phyloP scores from a whole-genome alignment of 257 asterid genomes.

The Buddleja alternifolia region DNA sequence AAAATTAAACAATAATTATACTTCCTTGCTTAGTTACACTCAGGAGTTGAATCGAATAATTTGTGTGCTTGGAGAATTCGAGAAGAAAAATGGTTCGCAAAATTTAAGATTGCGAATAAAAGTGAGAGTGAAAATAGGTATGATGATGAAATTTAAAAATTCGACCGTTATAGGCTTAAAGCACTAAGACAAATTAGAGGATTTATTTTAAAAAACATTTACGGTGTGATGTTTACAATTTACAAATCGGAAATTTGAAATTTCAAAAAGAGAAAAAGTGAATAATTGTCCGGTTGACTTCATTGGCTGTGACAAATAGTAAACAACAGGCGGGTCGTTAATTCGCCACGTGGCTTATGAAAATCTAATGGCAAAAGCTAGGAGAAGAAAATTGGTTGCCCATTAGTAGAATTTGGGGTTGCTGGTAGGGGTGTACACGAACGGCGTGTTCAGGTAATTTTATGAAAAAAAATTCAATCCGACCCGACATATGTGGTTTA shows the following conservation, averaged over 20 bases:
- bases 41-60: background rate
- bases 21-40: background rate
- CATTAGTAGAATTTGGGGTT: too few relatives aligned
- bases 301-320: background rate
- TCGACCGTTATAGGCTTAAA: slow-evolving; percentile 48
- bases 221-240: too few relatives aligned
- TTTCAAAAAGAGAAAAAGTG: background rate
- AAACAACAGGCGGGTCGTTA: background rate
- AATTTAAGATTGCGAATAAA: slow-evolving; percentile 14
- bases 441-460: too few relatives aligned
- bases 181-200: too few relatives aligned
- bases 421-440: too few relatives aligned
- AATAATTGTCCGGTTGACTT: too few relatives aligned
- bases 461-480: too few relatives aligned
- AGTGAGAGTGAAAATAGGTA: slow-evolving; percentile 6
- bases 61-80: slow-evolving; percentile 17
- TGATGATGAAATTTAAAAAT: background rate
- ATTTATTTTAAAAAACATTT: too few relatives aligned
- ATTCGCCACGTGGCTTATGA: slow-evolving; percentile 29
- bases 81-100: background rate
- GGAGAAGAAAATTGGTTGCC: too few relatives aligned
- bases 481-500: too few relatives aligned
- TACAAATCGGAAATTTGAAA: background rate
- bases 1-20: slow-evolving; percentile 2
- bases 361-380: too few relatives aligned